Conservation (phyloP, 257 asterid genomes). For the Scutellaria minor region DNA sequence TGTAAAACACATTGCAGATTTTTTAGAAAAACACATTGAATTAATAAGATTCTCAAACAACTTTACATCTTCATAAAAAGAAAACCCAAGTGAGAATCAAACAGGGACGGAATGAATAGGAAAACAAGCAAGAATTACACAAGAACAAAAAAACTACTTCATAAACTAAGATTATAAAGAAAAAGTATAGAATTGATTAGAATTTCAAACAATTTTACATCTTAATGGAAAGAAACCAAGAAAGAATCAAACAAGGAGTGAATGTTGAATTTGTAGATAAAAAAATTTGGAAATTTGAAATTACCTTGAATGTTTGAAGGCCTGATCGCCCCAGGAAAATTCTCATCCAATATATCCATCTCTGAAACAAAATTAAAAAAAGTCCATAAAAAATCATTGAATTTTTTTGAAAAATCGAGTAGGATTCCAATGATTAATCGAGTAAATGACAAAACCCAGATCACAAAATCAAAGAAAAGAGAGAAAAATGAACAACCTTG, state of each 20-base stretch:
- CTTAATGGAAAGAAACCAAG: background rate
- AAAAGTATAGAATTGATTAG: background rate
- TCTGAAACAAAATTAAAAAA: background rate
- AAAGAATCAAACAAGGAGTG: constrained; percentile 1
- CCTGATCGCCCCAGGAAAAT: constrained; percentile 39
- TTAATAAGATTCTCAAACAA: background rate
- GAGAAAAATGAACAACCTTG: background rate
- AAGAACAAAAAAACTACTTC: no score
- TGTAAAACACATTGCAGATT: background rate
- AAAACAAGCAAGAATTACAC: background rate
- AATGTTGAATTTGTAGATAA: background rate
- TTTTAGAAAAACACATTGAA: background rate
- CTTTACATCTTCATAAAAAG: background rate
- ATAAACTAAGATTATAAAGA: no score
- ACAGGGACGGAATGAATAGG: background rate
- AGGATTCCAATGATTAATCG: background rate
- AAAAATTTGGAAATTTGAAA: constrained; percentile 25
- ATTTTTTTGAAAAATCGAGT: background rate
- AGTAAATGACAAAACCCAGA: constrained; percentile 12
- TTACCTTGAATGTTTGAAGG: constrained; percentile 59
- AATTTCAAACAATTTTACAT: background rate
- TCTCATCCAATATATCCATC: constrained; percentile 76
- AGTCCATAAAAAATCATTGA: background rate
- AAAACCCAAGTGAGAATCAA: constrained; percentile 11
- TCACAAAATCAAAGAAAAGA: background rate